phyloP scores from a whole-genome alignment of 2,329 filamentous ascomycete species.

The Hypoxylon sp. region DNA sequence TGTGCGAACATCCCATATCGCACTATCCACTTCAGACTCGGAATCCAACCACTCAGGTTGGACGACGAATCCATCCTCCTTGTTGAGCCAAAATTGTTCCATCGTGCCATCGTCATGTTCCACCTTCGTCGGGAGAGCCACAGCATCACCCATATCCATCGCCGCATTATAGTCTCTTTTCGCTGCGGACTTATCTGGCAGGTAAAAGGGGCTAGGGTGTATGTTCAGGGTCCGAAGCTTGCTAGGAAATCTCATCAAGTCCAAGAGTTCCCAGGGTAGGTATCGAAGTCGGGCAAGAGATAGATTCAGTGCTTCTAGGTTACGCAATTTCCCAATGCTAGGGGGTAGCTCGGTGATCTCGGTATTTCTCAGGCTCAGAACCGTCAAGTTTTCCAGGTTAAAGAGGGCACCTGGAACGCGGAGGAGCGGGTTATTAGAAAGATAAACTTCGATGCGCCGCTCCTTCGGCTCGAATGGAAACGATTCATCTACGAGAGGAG shows the following conservation, averaged over 20 bases:
- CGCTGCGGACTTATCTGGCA: slow-evolving; percentile 52
- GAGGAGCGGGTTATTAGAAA: slow-evolving; percentile 71
- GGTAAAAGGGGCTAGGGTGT: slow-evolving; percentile 74
- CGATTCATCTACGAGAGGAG: slow-evolving; percentile 68
- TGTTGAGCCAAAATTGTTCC: slow-evolving; percentile 41
- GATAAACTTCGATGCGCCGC: slow-evolving; percentile 72
- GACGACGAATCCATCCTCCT: slow-evolving; percentile 12
- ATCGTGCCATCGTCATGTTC: background rate
- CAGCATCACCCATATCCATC: background rate
- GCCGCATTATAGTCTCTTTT: background rate
- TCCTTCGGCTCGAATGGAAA: slow-evolving; percentile 72
- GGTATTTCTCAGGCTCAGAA: slow-evolving; percentile 77
- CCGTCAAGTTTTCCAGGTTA: slow-evolving; percentile 71
- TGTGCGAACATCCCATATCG: slow-evolving; percentile 44
- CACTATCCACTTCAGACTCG: background rate
- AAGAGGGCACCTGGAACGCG: slow-evolving; percentile 73
- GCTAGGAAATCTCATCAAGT: slow-evolving; percentile 63
- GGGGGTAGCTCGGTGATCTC: slow-evolving; percentile 72
- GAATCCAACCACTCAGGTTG: background rate
- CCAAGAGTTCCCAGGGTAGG: slow-evolving; percentile 74
- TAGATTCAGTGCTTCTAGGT: slow-evolving; percentile 75
- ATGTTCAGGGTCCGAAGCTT: slow-evolving; percentile 68
- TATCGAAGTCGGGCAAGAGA: slow-evolving; percentile 73
- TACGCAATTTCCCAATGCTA: slow-evolving; percentile 69
- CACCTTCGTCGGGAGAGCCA: background rate